A percentile compares a stretch with the other conserved stretches of the same genome.
These are phyloP conservation scores for Heliosperma pusillum DNA, from an alignment of 148 eudicot genomes.

Conservation along the genomic window DNA sequence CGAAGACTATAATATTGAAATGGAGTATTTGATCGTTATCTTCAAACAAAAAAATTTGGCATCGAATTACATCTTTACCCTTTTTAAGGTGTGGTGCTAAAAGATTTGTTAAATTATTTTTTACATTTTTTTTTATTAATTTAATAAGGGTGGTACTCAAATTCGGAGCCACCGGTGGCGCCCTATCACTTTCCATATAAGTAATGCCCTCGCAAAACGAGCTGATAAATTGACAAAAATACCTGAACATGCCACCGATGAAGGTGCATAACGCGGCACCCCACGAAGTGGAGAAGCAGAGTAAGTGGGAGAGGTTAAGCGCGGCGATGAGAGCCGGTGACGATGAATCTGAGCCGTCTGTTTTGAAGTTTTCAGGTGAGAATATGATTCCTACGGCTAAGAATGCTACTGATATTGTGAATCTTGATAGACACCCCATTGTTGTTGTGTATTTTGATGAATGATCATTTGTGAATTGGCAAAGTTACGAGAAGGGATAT, in stretches of 20 bases:
- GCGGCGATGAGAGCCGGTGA: constrained; percentile 26
- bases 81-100: no score
- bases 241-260: constrained; percentile 99
- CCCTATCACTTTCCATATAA: no score
- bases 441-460: not conserved
- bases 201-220: not conserved
- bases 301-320: constrained; percentile 65
- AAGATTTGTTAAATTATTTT: no score
- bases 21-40: no score
- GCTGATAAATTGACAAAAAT: not conserved
- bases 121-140: no score
- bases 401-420: constrained; percentile 63
- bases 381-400: constrained; percentile 72
- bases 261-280: constrained; percentile 96
- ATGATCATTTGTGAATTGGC: no score
- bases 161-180: no score
- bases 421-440: constrained; percentile 84
- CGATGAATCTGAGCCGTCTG: constrained; percentile 31
- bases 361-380: constrained; percentile 73
- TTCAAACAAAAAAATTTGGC: no score
- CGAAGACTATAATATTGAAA: no score
- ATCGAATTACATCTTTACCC: no score
- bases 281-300: constrained; percentile 87
- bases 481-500: no score
- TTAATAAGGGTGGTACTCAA: no score